These are phyloP conservation scores for Aspergillus quadricinctus DNA, from an alignment of 2,329 filamentous ascomycete genomes.

Conservation along the genomic window DNA sequence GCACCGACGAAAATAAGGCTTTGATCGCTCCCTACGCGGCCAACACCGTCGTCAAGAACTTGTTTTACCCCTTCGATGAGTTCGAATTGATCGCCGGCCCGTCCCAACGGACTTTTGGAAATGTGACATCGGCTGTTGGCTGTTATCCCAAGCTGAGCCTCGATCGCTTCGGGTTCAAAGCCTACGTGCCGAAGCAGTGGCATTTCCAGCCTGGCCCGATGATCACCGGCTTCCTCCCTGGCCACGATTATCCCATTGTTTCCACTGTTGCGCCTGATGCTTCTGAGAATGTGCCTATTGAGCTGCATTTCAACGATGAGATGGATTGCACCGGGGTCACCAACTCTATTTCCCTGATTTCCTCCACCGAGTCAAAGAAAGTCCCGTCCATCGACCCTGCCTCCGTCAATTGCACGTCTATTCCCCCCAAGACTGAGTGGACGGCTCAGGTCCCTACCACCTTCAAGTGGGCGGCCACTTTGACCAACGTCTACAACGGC, in stretches of 20 bases:
- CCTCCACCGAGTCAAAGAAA: slow-evolving; percentile 46
- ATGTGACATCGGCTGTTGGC: slow-evolving; percentile 47
- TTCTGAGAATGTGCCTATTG: slow-evolving; percentile 45
- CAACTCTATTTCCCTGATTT: slow-evolving; percentile 47
- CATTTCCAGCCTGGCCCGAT: slow-evolving; percentile 51
- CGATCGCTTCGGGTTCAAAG: slow-evolving; percentile 53
- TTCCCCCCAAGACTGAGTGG: slow-evolving; percentile 29
- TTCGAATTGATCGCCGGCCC: slow-evolving; percentile 45
- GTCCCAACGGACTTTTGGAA: slow-evolving; percentile 43
- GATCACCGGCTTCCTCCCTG: slow-evolving; percentile 56
- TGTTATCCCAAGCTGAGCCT: slow-evolving; percentile 52
- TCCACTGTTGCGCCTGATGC: slow-evolving; percentile 41
- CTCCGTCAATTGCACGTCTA: slow-evolving; percentile 44
- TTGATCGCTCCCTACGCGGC: slow-evolving; percentile 53
- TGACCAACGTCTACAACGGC: slow-evolving; percentile 56
- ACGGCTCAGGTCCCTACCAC: slow-evolving; percentile 50
- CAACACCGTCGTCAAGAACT: slow-evolving; percentile 55
- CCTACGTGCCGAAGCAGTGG: slow-evolving; percentile 50
- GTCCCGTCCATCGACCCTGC: slow-evolving; percentile 40
- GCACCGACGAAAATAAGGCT: slow-evolving; percentile 41
- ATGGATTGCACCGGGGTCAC: slow-evolving; percentile 57
- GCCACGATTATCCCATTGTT: slow-evolving; percentile 54
- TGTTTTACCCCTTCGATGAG: slow-evolving; percentile 59
- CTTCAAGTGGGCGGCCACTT: slow-evolving; percentile 51
- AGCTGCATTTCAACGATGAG: slow-evolving; percentile 53